Evolutionary conservation across 2,329 filamentous ascomycete species (phyloP).

Genomic region (Malbranchea cinnamomea): DNA sequence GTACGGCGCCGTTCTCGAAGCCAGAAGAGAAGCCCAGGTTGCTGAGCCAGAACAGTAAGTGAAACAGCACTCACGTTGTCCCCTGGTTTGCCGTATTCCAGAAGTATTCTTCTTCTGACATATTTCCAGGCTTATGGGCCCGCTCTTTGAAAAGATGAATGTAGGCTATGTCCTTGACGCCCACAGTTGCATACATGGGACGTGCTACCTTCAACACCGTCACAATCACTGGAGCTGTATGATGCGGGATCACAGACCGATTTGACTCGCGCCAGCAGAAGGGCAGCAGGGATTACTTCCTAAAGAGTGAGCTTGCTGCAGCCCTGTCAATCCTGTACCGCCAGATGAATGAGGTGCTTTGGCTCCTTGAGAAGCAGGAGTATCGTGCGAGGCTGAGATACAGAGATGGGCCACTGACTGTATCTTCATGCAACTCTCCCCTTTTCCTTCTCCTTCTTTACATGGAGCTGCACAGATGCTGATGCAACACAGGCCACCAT

Average conservation of each 20-base stretch:
- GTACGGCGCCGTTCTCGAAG: conserved; percentile 2
- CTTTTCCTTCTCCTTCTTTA: conserved; percentile 4
- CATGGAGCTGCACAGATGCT: conserved; percentile 1
- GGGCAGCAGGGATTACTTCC: conserved; percentile 6
- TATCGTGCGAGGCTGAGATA: conserved; percentile 7
- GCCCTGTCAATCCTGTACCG: conserved; percentile 7
- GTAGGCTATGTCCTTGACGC: conserved; percentile 1
- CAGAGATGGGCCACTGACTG: conserved; percentile 6
- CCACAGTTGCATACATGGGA: conserved; percentile 1
- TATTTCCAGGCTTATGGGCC: conserved; percentile 4
- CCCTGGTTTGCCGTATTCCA: not conserved
- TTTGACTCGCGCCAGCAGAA: conserved; percentile 1
- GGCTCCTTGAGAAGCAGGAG: conserved; percentile 4
- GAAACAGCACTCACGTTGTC: too few species aligned
- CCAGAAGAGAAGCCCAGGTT: conserved; percentile 4
- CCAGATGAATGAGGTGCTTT: conserved; percentile 9
- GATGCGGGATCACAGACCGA: conserved; percentile 4
- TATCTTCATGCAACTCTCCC: conserved; percentile 3
- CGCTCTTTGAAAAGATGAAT: conserved; percentile 4
- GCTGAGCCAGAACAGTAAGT: conserved; percentile 3
- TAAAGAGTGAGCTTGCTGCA: conserved; percentile 7
- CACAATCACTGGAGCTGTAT: conserved; percentile 7
- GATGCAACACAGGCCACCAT: conserved; percentile 6
- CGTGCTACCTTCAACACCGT: not conserved
- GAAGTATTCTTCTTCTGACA: conserved; percentile 1